Evolutionary conservation across 73 alveolate genomes (phyloP).

Genomic region (Tetrahymena elliotti): DNA sequence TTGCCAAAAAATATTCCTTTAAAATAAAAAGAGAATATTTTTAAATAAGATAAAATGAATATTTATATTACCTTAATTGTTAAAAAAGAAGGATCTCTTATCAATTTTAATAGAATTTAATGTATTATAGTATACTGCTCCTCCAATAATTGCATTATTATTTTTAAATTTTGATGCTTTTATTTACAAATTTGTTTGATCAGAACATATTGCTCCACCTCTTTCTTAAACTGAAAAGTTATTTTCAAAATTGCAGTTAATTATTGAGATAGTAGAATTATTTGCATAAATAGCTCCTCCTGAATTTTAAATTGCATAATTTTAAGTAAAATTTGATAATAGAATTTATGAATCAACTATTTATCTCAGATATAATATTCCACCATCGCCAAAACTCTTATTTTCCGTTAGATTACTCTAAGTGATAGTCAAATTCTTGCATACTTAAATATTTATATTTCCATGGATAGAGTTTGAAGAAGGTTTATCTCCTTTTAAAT

Average conservation of each 20-base stretch:
- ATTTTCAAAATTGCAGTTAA: not conserved
- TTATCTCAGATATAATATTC: not conserved
- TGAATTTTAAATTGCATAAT: not conserved
- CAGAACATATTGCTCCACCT: not conserved
- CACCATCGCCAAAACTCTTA: not conserved
- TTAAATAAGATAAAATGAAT: too few species aligned
- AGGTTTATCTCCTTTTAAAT: not conserved
- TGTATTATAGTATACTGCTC: not conserved
- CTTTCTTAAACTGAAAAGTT: not conserved
- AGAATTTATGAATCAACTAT: not conserved
- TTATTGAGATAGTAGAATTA: not conserved
- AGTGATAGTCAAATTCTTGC: not conserved
- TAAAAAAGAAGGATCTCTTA: not conserved
- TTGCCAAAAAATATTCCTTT: not conserved
- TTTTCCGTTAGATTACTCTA: not conserved
- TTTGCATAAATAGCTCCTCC: not conserved
- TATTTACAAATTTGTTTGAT: not conserved
- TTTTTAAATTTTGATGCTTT: not conserved
- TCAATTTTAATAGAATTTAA: not conserved
- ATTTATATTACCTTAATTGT: not conserved
- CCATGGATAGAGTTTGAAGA: not conserved
- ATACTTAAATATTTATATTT: not conserved
- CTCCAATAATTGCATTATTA: not conserved
- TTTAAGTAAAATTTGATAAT: not conserved
- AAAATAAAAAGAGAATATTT: too few species aligned